A percentile compares a stretch with the other conserved stretches of the same genome.
These are phyloP conservation scores for Saccharomyces uvarum DNA, from an alignment of 1,139 yeast species.

Conservation along the genomic window DNA sequence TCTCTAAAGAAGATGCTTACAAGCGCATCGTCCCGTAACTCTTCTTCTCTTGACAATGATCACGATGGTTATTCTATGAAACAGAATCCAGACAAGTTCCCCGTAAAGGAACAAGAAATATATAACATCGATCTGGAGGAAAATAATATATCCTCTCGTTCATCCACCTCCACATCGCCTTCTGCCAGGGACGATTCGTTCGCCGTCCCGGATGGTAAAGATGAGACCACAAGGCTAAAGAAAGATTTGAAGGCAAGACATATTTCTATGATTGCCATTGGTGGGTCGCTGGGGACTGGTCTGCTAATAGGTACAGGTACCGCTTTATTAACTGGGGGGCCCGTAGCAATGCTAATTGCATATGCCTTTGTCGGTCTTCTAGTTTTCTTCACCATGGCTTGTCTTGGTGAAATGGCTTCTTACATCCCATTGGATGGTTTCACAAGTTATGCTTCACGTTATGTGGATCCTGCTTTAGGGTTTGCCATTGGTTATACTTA, in stretches of 20 bases:
- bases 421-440: slow-evolving; percentile 65
- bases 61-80: neutral
- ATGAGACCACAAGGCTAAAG: slow-evolving; percentile 50
- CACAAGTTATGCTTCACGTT: slow-evolving; percentile 61
- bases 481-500: slow-evolving; percentile 69
- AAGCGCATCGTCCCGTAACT: neutral
- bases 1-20: neutral
- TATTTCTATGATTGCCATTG: slow-evolving; percentile 64
- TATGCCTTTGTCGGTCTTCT: slow-evolving; percentile 55
- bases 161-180: neutral
- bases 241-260: slow-evolving; percentile 63
- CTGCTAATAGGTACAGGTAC: slow-evolving; percentile 63
- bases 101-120: neutral
- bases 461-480: slow-evolving; percentile 63
- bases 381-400: slow-evolving; percentile 63
- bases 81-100: neutral
- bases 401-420: slow-evolving; percentile 71
- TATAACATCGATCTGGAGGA: neutral
- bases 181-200: neutral
- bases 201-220: slow-evolving; percentile 21
- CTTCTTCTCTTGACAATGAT: neutral
- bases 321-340: slow-evolving; percentile 59
- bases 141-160: neutral
- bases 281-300: slow-evolving; percentile 58
- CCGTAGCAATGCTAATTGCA: slow-evolving; percentile 57